These are phyloP conservation scores for Naganishia vaughanmartiniae DNA, from an alignment of 768 basidiomycete species.

Conservation along the genomic window DNA sequence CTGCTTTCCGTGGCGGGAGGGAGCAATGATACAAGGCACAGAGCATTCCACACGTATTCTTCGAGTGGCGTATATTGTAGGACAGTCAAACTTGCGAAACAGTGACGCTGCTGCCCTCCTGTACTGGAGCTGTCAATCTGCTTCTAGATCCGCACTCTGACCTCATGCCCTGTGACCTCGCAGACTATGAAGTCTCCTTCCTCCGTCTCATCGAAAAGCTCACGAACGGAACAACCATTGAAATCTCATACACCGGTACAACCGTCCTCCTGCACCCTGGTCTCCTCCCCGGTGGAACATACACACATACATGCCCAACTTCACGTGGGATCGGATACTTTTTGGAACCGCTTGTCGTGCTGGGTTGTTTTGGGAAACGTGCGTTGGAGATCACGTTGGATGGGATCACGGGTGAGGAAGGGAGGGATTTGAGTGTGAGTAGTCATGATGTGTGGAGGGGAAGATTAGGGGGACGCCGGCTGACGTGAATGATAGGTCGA, in stretches of 20 bases:
- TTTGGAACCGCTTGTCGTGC: slow-evolving; percentile 80
- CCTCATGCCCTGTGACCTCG: background rate
- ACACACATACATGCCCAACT: slow-evolving; percentile 82
- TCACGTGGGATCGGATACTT: slow-evolving; percentile 92
- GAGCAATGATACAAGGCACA: no score
- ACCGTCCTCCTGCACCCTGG: slow-evolving; percentile 89
- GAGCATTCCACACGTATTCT: no score
- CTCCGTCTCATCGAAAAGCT: slow-evolving; percentile 81
- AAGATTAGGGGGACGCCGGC: slow-evolving; percentile 23
- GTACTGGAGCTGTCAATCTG: no score
- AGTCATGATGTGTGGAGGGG: slow-evolving; percentile 7
- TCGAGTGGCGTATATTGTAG: no score
- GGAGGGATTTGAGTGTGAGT: slow-evolving; percentile 81
- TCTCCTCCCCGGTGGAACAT: slow-evolving; percentile 74
- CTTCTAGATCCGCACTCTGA: no score
- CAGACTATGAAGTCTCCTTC: slow-evolving; percentile 90
- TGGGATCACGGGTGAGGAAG: slow-evolving; percentile 84
- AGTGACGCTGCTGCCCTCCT: no score
- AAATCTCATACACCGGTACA: slow-evolving; percentile 96
- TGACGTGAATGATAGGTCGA: slow-evolving; percentile 63
- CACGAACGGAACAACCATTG: slow-evolving; percentile 89
- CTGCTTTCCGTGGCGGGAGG: no score
- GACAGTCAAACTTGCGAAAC: no score
- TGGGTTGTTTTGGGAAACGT: slow-evolving; percentile 89
- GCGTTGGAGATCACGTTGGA: slow-evolving; percentile 74